Percentiles rank a stretch among this genome's conserved stretches.
These are phyloP conservation scores for Rosellinia necatrix DNA, from an alignment of 2,329 filamentous ascomycete species.

Conservation along the genomic window DNA sequence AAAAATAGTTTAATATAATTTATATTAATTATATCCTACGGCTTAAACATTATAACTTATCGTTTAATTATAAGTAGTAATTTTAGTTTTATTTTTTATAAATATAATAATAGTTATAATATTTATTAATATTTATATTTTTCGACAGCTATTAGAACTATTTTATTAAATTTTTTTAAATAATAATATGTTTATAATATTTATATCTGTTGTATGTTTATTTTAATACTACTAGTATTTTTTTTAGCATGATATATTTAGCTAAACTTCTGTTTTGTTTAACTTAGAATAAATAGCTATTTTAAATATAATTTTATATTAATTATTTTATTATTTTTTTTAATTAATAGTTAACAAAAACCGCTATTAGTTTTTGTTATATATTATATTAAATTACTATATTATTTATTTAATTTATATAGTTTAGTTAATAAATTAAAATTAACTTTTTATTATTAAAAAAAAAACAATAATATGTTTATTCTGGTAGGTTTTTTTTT, in stretches of 20 bases:
- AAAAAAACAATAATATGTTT: background rate
- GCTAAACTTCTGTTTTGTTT: background rate
- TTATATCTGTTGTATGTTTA: background rate
- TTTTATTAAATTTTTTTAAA: background rate
- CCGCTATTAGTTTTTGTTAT: background rate
- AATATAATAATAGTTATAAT: background rate
- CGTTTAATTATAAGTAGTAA: background rate
- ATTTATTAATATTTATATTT: background rate
- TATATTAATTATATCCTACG: background rate
- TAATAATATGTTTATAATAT: background rate
- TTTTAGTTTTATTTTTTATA: background rate
- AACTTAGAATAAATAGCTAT: background rate
- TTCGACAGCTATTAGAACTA: background rate
- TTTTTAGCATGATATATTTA: background rate
- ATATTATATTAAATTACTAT: background rate
- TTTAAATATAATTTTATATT: background rate
- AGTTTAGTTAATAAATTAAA: background rate
- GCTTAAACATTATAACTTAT: background rate
- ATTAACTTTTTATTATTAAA: too few species aligned
- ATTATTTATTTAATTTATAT: background rate
- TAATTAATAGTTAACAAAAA: too few species aligned
- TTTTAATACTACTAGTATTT: background rate
- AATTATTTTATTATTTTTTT: background rate
- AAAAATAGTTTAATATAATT: background rate
- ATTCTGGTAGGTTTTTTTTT: background rate